Percentiles rank a stretch among this genome's conserved stretches.
Conservation (phyloP, 2,329 filamentous ascomycete species). For the Chalaropsis ovoidea region DNA sequence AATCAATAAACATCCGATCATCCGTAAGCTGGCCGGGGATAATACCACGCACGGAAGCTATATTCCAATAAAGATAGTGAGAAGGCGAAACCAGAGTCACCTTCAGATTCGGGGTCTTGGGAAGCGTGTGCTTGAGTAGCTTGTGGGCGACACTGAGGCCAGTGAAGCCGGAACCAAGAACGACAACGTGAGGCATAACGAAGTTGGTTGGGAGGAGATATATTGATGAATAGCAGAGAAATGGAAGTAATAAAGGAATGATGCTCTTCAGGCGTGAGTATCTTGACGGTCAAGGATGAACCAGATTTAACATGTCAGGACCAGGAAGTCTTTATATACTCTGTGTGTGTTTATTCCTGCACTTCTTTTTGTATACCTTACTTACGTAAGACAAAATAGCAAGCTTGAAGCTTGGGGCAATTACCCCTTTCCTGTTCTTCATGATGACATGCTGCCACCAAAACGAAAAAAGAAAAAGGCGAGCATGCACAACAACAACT, state of each 20-base stretch:
- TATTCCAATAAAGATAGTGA: constrained; percentile 42
- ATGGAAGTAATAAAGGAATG: no score
- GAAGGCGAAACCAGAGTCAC: constrained; percentile 41
- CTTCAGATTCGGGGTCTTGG: constrained; percentile 36
- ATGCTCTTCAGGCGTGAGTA: no score
- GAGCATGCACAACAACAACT: neutral
- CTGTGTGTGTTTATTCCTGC: neutral
- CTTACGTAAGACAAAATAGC: neutral
- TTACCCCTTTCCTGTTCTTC: constrained; percentile 1
- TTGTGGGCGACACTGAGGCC: constrained; percentile 43
- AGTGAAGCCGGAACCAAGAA: constrained; percentile 42
- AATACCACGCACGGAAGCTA: constrained; percentile 40
- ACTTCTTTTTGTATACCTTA: neutral
- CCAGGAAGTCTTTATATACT: neutral
- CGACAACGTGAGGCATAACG: constrained; percentile 36
- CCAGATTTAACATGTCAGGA: neutral
- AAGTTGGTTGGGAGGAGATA: neutral
- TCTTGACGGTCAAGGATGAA: no score
- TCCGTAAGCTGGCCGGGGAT: constrained; percentile 40
- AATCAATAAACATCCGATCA: constrained; percentile 32
- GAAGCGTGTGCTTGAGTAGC: constrained; percentile 38
- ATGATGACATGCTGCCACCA: neutral
- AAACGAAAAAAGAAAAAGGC: neutral
- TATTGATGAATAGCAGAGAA: neutral
- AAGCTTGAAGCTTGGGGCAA: neutral